phyloP scores from a whole-genome alignment of 805 yeast genomes.

The Cyberlindnera maritima region DNA sequence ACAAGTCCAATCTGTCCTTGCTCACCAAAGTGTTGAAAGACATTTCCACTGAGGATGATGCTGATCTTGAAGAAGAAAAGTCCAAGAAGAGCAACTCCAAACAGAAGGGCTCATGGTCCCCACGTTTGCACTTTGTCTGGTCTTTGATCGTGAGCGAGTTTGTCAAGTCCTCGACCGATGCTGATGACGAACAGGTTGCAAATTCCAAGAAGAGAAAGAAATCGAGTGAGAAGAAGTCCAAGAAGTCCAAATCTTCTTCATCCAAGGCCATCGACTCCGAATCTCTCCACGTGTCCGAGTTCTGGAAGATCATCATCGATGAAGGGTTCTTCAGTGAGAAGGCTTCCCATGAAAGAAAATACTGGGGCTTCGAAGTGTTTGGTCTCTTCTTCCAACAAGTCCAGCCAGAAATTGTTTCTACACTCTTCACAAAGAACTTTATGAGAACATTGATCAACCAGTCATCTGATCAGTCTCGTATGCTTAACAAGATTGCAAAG shows the following conservation, averaged over 20 bases:
- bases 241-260: constrained; percentile 23
- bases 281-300: constrained; percentile 48
- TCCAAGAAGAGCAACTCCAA: constrained; percentile 33
- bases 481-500: constrained; percentile 65
- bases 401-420: constrained; percentile 21
- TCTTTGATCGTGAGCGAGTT: constrained; percentile 47
- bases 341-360: constrained; percentile 83
- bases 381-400: constrained; percentile 40
- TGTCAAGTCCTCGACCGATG: constrained; percentile 15
- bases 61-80: constrained; percentile 20
- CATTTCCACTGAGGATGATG: constrained; percentile 36
- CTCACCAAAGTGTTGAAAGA: constrained; percentile 67
- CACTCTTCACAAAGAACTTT: constrained; percentile 59
- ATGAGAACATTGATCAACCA: constrained; percentile 76
- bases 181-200: constrained; percentile 21
- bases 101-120: constrained; percentile 70
- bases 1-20: constrained; percentile 61
- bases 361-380: constrained; percentile 79
- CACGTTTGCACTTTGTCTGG: constrained; percentile 79
- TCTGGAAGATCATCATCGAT: constrained; percentile 80
- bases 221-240: constrained; percentile 29
- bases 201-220: constrained; percentile 42
- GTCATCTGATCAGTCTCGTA: constrained; percentile 59
- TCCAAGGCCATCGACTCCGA: constrained; percentile 22
- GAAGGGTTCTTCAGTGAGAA: constrained; percentile 73